A percentile compares a stretch with the other conserved stretches of the same genome.
Conservation (phyloP, 352 stramenopile genomes). For the Phytophthora ohioensis region DNA sequence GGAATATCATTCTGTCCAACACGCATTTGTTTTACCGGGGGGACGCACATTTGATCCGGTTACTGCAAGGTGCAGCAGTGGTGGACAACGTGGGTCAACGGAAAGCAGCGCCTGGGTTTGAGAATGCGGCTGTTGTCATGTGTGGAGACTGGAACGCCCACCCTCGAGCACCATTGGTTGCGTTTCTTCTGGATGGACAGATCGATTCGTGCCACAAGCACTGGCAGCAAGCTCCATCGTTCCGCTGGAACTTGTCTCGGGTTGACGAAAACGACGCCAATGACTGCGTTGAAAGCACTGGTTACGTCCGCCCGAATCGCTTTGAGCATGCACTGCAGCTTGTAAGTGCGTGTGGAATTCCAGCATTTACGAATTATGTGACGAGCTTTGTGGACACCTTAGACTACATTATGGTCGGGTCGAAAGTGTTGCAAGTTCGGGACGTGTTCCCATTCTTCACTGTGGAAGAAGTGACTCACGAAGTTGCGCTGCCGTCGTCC, state of each 20-base stretch:
- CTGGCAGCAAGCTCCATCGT: slow-evolving; percentile 60
- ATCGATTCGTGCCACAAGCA: slow-evolving; percentile 60
- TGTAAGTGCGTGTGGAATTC: slow-evolving; percentile 65
- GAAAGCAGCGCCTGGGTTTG: slow-evolving; percentile 25
- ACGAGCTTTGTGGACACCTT: slow-evolving; percentile 70
- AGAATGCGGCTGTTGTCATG: slow-evolving; percentile 58
- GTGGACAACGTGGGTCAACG: slow-evolving; percentile 49
- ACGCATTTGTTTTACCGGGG: slow-evolving; percentile 83
- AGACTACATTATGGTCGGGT: slow-evolving; percentile 76
- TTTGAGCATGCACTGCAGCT: slow-evolving; percentile 62
- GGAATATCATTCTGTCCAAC: slow-evolving; percentile 64
- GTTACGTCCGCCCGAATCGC: slow-evolving; percentile 18
- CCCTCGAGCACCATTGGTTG: slow-evolving; percentile 50
- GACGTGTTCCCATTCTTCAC: slow-evolving; percentile 75
- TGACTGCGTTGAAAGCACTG: neutral
- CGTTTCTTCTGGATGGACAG: slow-evolving; percentile 59
- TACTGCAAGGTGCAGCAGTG: slow-evolving; percentile 61
- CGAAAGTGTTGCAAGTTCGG: slow-evolving; percentile 44
- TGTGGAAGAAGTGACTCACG: slow-evolving; percentile 58
- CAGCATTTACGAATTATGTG: slow-evolving; percentile 80
- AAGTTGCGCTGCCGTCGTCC: slow-evolving; percentile 75
- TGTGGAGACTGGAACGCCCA: slow-evolving; percentile 77
- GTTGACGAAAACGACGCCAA: slow-evolving; percentile 6
- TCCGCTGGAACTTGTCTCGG: slow-evolving; percentile 53
- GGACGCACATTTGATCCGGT: slow-evolving; percentile 72